phyloP scores from a whole-genome alignment of 306 rosid genomes.

The Heteromeles arbutifolia region DNA sequence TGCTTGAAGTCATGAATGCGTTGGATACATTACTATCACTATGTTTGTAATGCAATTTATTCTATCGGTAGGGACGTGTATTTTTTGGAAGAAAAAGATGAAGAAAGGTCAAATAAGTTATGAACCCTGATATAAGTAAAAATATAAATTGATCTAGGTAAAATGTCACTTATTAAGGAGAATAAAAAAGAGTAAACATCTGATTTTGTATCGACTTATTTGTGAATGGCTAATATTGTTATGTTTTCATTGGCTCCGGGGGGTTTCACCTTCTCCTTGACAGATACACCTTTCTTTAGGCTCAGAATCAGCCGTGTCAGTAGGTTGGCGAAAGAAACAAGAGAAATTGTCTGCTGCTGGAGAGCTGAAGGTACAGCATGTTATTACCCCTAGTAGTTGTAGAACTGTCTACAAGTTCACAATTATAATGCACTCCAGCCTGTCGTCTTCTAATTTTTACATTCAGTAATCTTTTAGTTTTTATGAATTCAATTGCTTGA shows the following conservation, averaged over 20 bases:
- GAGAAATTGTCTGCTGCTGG: constrained; percentile 69
- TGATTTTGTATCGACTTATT: not conserved
- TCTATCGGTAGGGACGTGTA: not conserved
- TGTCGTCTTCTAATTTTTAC: not conserved
- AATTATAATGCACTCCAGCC: not conserved
- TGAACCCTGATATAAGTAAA: not conserved
- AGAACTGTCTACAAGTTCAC: not conserved
- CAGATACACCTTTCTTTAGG: constrained; percentile 85
- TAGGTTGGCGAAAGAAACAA: constrained; percentile 89
- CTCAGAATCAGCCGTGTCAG: constrained; percentile 65
- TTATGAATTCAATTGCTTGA: not conserved
- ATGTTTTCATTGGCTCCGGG: not conserved
- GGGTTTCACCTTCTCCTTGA: constrained; percentile 16
- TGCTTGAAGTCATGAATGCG: not conserved
- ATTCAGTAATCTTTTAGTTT: not conserved
- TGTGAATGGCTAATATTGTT: constrained; percentile 2
- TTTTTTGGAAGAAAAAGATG: not conserved
- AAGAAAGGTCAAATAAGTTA: not conserved
- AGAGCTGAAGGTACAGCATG: constrained; percentile 69
- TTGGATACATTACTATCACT: not conserved
- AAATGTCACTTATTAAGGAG: not conserved
- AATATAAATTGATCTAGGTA: not conserved
- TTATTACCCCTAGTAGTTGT: not conserved
- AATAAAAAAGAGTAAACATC: not conserved
- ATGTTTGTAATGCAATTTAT: not conserved